Evolutionary conservation across 805 yeast genomes (phyloP).

Genomic region (Candida yuanshanica): DNA sequence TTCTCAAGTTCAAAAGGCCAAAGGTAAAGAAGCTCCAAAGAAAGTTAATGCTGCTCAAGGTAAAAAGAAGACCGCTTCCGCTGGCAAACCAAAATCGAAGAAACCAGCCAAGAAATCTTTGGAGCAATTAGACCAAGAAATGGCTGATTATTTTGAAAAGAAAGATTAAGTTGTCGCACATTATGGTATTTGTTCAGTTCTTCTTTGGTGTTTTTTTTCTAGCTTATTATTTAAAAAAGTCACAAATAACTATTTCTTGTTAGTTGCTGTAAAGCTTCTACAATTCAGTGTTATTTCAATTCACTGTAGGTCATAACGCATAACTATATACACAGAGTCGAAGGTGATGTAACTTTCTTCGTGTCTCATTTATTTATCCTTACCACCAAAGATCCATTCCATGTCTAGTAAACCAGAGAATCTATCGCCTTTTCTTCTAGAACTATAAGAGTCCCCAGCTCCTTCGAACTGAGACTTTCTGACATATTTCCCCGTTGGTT

Average conservation of each 20-base stretch:
- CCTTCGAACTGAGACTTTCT: conserved; percentile 67
- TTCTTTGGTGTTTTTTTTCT: neutral
- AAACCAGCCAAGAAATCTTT: conserved; percentile 63
- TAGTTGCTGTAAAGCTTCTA: neutral
- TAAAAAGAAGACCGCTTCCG: conserved; percentile 1
- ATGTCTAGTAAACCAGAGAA: conserved; percentile 23
- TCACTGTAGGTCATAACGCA: neutral
- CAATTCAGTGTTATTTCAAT: neutral
- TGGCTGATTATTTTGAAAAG: conserved; percentile 87
- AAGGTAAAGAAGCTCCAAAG: conserved; percentile 17
- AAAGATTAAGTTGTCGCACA: conserved; percentile 25
- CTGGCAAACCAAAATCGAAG: conserved; percentile 26
- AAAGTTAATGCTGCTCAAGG: conserved; percentile 8
- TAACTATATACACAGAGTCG: conserved; percentile 3
- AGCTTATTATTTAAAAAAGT: no score
- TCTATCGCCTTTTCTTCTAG: conserved; percentile 55
- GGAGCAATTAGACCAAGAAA: conserved; percentile 95
- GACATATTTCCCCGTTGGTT: conserved; percentile 28
- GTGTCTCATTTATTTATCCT: neutral
- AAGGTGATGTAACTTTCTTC: neutral
- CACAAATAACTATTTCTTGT: no score
- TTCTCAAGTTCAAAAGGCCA: conserved; percentile 1
- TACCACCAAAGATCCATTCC: conserved; percentile 17
- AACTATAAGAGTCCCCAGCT: conserved; percentile 51
- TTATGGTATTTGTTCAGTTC: conserved; percentile 1